Percentiles rank a stretch among this genome's conserved stretches.
phyloP scores from a whole-genome alignment of 2,329 filamentous ascomycete species.

The Cercospora zeae-maydis region DNA sequence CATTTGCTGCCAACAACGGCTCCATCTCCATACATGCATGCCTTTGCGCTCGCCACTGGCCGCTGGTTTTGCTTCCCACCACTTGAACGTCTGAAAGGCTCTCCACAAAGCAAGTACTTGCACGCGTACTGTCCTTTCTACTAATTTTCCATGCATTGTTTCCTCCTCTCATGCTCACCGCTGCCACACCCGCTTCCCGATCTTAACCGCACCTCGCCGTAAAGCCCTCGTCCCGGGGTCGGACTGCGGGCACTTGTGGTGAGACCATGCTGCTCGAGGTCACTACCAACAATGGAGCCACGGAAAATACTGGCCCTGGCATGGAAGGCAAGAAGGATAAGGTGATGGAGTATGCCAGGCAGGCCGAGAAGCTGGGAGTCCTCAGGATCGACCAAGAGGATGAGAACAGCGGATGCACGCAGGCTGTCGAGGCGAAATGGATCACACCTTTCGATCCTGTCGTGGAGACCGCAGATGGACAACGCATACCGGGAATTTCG shows the following conservation, averaged over 20 bases:
- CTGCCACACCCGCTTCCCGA: neutral
- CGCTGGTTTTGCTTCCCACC: neutral
- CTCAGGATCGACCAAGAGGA: slow-evolving; percentile 42
- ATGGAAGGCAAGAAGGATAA: slow-evolving; percentile 7
- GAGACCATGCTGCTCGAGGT: neutral
- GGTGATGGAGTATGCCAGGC: slow-evolving; percentile 55
- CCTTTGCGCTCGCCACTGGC: neutral
- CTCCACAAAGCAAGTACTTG: neutral
- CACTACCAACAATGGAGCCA: neutral
- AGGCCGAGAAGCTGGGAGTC: slow-evolving; percentile 51
- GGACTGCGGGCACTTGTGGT: neutral
- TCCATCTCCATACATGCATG: neutral
- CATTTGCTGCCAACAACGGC: neutral
- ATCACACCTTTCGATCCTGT: slow-evolving; percentile 68
- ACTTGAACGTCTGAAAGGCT: neutral
- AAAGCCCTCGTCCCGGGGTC: neutral
- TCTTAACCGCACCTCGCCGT: neutral
- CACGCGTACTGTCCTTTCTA: neutral
- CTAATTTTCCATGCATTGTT: neutral
- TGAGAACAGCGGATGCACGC: slow-evolving; percentile 45
- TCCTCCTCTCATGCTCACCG: slow-evolving; percentile 5
- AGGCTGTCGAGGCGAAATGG: slow-evolving; percentile 59
- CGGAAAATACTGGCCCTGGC: neutral
- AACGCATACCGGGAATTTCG: slow-evolving; percentile 65
- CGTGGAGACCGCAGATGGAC: slow-evolving; percentile 64